phyloP scores from a whole-genome alignment of 257 asterid genomes.

The Solanum raphanifolium region DNA sequence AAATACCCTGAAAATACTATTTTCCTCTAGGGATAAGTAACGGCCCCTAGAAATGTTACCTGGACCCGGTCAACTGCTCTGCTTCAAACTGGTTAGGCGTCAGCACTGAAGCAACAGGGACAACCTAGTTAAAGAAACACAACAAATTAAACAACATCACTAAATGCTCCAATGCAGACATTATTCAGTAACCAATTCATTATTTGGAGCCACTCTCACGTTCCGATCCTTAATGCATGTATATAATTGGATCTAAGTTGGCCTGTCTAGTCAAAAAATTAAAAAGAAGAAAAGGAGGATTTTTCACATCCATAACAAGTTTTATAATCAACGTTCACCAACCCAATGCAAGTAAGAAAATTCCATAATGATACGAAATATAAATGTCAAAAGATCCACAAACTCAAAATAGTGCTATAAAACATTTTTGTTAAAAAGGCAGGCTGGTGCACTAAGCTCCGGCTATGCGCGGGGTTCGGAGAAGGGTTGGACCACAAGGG shows the following conservation, averaged over 20 bases:
- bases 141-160: neutral
- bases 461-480: neutral
- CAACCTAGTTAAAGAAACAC: constrained; percentile 48
- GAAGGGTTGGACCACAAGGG: neutral
- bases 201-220: neutral
- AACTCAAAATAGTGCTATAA: neutral
- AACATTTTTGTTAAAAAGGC: neutral
- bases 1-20: neutral
- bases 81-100: constrained; percentile 99
- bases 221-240: neutral
- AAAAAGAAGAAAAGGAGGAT: neutral
- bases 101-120: constrained; percentile 94
- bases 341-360: neutral
- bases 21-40: neutral
- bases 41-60: constrained; percentile 35
- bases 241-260: neutral
- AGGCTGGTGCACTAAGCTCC: neutral
- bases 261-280: neutral
- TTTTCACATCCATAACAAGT: neutral
- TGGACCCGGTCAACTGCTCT: constrained; percentile 64
- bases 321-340: neutral
- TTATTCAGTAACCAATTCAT: neutral
- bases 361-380: neutral
- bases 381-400: neutral
- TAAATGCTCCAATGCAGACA: neutral